Conservation (phyloP, 2,329 filamentous ascomycete genomes). For the Rhynchosporium agropyri region DNA sequence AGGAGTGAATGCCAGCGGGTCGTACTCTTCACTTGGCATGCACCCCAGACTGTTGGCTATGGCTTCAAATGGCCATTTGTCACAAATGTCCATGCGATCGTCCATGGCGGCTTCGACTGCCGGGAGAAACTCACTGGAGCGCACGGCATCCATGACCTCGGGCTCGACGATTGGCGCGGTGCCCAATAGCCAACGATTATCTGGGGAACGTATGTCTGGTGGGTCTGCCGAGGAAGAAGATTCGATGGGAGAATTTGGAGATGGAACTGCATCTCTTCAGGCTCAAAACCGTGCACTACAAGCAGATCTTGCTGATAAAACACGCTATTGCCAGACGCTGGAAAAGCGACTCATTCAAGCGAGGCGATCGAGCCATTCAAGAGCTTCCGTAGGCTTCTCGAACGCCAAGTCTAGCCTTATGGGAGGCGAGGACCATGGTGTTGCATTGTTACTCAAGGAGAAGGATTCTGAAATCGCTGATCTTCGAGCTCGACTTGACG, state of each 20-base stretch:
- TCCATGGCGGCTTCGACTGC: constrained; percentile 67
- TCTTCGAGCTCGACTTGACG: constrained; percentile 83
- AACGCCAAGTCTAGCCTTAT: constrained; percentile 61
- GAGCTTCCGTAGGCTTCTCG: constrained; percentile 75
- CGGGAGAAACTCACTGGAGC: constrained; percentile 52
- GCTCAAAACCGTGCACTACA: constrained; percentile 92
- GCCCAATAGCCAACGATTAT: constrained; percentile 31
- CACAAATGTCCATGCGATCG: constrained; percentile 63
- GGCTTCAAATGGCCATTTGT: constrained; percentile 47
- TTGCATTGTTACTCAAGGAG: constrained; percentile 74
- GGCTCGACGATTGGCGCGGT: constrained; percentile 41
- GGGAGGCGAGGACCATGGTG: constrained; percentile 78
- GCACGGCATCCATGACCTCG: constrained; percentile 69
- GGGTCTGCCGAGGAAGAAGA: constrained; percentile 61
- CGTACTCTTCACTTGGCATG: constrained; percentile 67
- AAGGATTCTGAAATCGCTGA: constrained; percentile 93
- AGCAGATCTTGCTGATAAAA: constrained; percentile 94
- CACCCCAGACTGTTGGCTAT: constrained; percentile 61
- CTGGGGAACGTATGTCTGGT: constrained; percentile 37
- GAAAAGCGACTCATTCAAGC: constrained; percentile 93
- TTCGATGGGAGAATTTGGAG: constrained; percentile 78
- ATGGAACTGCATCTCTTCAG: constrained; percentile 78
- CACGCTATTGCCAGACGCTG: constrained; percentile 90
- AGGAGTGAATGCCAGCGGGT: constrained; percentile 81
- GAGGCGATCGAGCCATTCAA: constrained; percentile 83